Evolutionary conservation across 345 rosid genomes (phyloP).

Genomic region (Abelmoschus esculentus): DNA sequence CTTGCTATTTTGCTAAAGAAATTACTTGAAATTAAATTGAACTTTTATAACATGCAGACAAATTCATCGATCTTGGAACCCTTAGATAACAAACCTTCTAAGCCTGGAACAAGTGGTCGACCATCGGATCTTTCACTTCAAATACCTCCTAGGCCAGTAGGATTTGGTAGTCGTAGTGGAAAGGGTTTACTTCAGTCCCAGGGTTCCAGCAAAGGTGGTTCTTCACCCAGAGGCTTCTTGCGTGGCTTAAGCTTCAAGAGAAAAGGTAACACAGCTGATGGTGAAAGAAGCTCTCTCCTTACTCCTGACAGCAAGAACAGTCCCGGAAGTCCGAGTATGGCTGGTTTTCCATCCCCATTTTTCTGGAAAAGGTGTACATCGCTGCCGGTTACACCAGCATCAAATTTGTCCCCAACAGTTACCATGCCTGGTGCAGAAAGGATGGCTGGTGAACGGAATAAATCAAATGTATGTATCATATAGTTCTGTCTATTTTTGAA

Average conservation of each 20-base stretch:
- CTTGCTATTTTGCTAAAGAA: background rate
- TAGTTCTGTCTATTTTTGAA: background rate
- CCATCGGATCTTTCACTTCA: constrained; percentile 67
- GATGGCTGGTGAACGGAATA: constrained; percentile 41
- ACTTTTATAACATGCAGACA: constrained; percentile 32
- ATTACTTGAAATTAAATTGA: background rate
- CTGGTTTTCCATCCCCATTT: constrained; percentile 34
- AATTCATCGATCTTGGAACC: constrained; percentile 29
- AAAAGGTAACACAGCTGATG: constrained; percentile 37
- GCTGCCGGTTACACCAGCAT: constrained; percentile 62
- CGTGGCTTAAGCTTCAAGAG: constrained; percentile 67
- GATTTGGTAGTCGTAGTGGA: constrained; percentile 40
- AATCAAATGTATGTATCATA: constrained; percentile 28
- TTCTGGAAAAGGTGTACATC: constrained; percentile 69
- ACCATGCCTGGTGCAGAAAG: constrained; percentile 53
- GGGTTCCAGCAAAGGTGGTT: constrained; percentile 43
- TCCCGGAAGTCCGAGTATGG: constrained; percentile 36
- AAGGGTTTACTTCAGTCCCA: constrained; percentile 50
- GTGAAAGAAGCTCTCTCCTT: constrained; percentile 65
- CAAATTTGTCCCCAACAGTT: constrained; percentile 58
- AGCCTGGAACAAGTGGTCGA: constrained; percentile 38
- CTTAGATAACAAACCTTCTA: constrained; percentile 31
- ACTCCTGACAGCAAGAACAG: constrained; percentile 36
- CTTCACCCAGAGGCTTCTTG: constrained; percentile 60
- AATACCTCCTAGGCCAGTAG: constrained; percentile 54